Evolutionary conservation across 192 early-diverging fungal species (phyloP), one percentile per base, ranked within the genome.

Genomic region (Podochytrium sp.): DNA sequence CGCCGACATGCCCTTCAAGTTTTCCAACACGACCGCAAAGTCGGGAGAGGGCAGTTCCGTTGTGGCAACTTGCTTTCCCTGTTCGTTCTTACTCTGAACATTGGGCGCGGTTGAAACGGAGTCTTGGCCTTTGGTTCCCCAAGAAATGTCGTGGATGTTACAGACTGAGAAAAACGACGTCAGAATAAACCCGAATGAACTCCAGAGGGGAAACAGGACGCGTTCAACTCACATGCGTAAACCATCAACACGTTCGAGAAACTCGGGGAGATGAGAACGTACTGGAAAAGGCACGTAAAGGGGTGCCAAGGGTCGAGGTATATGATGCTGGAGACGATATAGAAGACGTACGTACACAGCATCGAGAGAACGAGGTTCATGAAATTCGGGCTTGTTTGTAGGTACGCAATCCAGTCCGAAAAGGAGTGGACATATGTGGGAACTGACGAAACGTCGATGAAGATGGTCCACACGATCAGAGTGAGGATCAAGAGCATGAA

Each of bases 31-130:
- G 25, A 72, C 75, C 5, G 58, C 56, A 27, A 64, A 59, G 29
- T 37, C 41, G 30, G 32, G 50, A 20, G 87, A 85, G 3, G 93
- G 90, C 1, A 96, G 78, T 27, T 90, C 82, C 23, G 95, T 82
- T 41, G 93, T 87, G 0, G 92, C 92, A 27, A 87, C 81, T 4
- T 84, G 84, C n/a, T 73, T 33, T 35, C 92, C 91, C 49, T 88
- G 86, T 74, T 92, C 90, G 25, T 82, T 81, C 38, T 12, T 35
- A 75, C 77, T 95, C 92, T 20, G 89, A 86, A 52, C 87, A 79
- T 30, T 86, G 86, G 29, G 83, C 76, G 2, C 89, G 34, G 84
- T 83, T 64, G 79, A 84, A 42, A 82, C 76, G 10, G 79, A 68
- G 43, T 80, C 82, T 47, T 76, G 73, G 40, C 86, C 86, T 64